A percentile compares a stretch with the other conserved stretches of the same genome.
Conservation (phyloP, 257 asterid species). For the Solanum gandarillasii region DNA sequence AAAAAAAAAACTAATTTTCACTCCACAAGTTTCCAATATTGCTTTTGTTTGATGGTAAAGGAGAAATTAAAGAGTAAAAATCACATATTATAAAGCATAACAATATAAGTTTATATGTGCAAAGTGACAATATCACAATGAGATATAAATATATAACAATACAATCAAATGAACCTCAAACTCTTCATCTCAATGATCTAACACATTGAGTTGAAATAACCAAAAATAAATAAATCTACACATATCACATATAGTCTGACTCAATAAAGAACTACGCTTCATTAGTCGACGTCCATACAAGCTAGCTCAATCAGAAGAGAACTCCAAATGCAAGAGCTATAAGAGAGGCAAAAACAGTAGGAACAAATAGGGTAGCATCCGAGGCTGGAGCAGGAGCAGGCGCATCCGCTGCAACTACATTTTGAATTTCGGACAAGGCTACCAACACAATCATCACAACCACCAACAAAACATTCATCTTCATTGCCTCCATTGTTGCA, state of each 20-base stretch:
- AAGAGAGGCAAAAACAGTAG: slow-evolving; percentile 25
- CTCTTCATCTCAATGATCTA: background rate
- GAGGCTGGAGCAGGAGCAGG: slow-evolving; percentile 30
- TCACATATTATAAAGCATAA: background rate
- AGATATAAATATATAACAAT: background rate
- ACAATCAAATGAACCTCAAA: background rate
- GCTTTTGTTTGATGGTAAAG: background rate
- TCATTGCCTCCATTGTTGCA: slow-evolving; percentile 37
- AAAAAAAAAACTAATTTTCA: background rate
- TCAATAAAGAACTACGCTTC: background rate
- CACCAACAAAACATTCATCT: slow-evolving; percentile 25
- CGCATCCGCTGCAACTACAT: slow-evolving; percentile 9
- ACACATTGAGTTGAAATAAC: background rate
- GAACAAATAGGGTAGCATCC: slow-evolving; percentile 22
- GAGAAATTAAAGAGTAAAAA: background rate
- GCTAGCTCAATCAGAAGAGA: slow-evolving; percentile 18
- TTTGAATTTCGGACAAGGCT: slow-evolving; percentile 19
- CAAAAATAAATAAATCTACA: background rate
- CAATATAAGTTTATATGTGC: background rate
- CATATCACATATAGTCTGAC: background rate
- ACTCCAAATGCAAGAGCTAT: slow-evolving; percentile 27
- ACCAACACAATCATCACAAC: slow-evolving; percentile 24
- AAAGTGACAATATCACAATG: background rate
- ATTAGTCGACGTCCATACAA: background rate
- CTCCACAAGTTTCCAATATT: background rate